Percentiles rank a stretch among this genome's conserved stretches.
phyloP scores from a whole-genome alignment of 768 basidiomycete genomes.

The Mycena vulgaris region DNA sequence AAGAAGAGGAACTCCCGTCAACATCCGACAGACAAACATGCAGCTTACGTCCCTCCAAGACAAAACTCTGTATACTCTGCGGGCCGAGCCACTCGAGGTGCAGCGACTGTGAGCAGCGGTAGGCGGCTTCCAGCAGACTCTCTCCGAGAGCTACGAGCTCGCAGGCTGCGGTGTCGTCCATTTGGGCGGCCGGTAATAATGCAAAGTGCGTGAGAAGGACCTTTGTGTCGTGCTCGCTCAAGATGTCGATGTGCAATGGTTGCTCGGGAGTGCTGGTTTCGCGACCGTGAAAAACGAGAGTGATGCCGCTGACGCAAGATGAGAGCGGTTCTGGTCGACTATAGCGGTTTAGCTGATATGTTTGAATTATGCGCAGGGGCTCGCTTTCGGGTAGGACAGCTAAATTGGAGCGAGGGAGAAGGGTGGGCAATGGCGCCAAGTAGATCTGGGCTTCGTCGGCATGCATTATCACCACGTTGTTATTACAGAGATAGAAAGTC shows the following conservation, averaged over 20 bases:
- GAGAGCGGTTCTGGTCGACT: not conserved
- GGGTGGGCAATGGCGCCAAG: slow-evolving; percentile 3
- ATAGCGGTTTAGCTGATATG: not conserved
- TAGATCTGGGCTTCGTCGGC: slow-evolving; percentile 12
- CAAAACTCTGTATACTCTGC: slow-evolving; percentile 22
- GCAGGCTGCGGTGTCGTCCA: not conserved
- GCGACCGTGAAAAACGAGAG: slow-evolving; percentile 33
- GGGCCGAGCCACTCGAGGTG: slow-evolving; percentile 31
- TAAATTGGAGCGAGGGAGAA: slow-evolving; percentile 10
- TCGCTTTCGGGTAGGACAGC: not conserved
- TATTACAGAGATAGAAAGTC: slow-evolving; percentile 33
- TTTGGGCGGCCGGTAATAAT: not conserved
- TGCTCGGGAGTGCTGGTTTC: slow-evolving; percentile 13
- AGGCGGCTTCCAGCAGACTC: not conserved
- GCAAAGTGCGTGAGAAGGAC: slow-evolving; percentile 23
- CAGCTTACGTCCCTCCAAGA: slow-evolving; percentile 15
- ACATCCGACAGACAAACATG: slow-evolving; percentile 24
- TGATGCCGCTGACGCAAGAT: slow-evolving; percentile 25
- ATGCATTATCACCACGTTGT: slow-evolving; percentile 11
- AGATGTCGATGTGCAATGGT: slow-evolving; percentile 30
- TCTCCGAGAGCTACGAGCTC: slow-evolving; percentile 22
- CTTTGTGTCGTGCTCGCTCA: slow-evolving; percentile 1
- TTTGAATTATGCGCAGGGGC: not conserved
- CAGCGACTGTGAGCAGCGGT: slow-evolving; percentile 3
- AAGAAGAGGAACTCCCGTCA: not conserved